Conservation (phyloP, 305 asterid species). For the Plantago coronopus region DNA sequence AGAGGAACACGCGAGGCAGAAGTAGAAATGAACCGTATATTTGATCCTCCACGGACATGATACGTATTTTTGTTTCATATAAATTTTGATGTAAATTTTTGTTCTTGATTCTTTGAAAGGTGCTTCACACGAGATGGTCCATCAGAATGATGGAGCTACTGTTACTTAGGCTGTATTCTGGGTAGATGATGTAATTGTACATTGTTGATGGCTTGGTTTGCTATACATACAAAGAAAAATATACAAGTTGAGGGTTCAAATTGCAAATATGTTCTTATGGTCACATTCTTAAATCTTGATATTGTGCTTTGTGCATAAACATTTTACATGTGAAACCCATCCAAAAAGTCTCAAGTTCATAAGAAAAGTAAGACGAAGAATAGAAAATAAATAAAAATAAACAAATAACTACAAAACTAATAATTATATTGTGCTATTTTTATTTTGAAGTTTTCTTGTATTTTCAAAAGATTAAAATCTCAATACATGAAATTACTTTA, state of each 20-base stretch:
- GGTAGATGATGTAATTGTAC: conserved; percentile 46
- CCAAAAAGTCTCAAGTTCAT: no score
- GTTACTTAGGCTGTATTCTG: conserved; percentile 33
- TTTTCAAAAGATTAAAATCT: no score
- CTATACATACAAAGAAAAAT: conserved; percentile 1
- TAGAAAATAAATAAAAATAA: no score
- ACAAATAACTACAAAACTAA: no score
- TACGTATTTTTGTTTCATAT: background rate
- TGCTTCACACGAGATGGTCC: conserved; percentile 26
- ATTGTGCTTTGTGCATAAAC: no score
- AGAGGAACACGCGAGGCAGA: conserved; percentile 31
- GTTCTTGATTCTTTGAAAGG: conserved; percentile 33
- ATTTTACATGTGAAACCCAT: no score
- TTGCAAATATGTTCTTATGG: background rate
- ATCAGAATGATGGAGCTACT: conserved; percentile 21
- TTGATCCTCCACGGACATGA: conserved; percentile 41
- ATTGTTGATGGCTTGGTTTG: conserved; percentile 28
- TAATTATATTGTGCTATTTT: no score
- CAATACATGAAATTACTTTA: no score
- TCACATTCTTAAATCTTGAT: no score
- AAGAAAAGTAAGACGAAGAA: no score
- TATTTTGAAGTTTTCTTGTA: no score
- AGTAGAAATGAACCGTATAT: conserved; percentile 64
- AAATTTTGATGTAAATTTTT: conserved; percentile 8
- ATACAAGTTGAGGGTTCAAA: background rate